Conservation (phyloP, 2,329 filamentous ascomycete genomes). For the Aspergillus fijiensis region DNA sequence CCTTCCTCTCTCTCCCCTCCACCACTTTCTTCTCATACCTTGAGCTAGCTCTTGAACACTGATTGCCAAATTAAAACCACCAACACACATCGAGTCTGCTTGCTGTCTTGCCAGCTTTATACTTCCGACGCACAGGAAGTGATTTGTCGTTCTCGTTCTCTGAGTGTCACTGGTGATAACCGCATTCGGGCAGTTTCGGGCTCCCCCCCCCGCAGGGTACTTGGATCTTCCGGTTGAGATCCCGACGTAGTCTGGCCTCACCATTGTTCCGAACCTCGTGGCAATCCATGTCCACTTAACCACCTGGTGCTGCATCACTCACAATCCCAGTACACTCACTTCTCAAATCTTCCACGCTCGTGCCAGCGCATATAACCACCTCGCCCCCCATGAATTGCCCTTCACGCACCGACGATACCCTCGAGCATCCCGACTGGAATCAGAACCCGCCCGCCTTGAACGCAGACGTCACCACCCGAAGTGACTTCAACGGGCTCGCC, state of each 20-base stretch:
- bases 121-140: neutral
- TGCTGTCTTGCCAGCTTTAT: neutral
- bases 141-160: conserved; percentile 8
- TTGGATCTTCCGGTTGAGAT: neutral
- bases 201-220: conserved; percentile 15
- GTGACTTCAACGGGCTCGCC: conserved; percentile 61
- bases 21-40: neutral
- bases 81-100: neutral
- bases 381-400: conserved; percentile 60
- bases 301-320: neutral
- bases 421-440: conserved; percentile 57
- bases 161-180: conserved; percentile 5
- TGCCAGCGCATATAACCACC: neutral
- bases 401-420: conserved; percentile 58
- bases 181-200: conserved; percentile 27
- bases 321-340: neutral
- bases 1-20: neutral
- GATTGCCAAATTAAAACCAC: neutral
- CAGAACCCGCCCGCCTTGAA: conserved; percentile 60
- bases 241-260: conserved; percentile 1
- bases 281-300: neutral
- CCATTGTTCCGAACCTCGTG: neutral
- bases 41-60: neutral
- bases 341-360: neutral
- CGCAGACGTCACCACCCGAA: conserved; percentile 61